A percentile compares a stretch with the other conserved stretches of the same genome.
Evolutionary conservation across 2,329 filamentous ascomycete genomes (phyloP).

Genomic region (Fusarium ramigenum): DNA sequence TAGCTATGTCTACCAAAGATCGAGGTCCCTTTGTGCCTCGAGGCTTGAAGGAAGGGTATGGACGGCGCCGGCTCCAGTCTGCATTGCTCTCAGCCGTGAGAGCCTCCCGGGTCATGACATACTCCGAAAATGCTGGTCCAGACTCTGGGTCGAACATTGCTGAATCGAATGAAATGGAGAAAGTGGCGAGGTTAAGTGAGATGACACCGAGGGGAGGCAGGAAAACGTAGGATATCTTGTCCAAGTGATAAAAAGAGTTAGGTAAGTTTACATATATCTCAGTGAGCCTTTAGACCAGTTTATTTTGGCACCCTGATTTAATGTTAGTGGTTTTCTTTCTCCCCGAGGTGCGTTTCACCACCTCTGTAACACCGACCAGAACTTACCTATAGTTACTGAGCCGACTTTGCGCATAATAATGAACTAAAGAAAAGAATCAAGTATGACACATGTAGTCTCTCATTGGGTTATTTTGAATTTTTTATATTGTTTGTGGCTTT

Average conservation of each 20-base stretch:
- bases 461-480: not conserved
- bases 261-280: not conserved
- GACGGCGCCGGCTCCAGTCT: slow-evolving; percentile 51
- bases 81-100: slow-evolving; percentile 35
- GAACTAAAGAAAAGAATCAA: not conserved
- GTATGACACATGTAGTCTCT: not conserved
- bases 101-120: slow-evolving; percentile 45
- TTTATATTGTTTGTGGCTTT: slow-evolving; percentile 14
- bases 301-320: not conserved
- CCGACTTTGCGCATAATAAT: not conserved
- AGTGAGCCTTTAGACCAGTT: not conserved
- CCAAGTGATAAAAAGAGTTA: not conserved
- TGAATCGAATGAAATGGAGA: not conserved
- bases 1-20: slow-evolving; percentile 52
- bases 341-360: not conserved
- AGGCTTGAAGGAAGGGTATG: slow-evolving; percentile 41
- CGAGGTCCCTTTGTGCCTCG: slow-evolving; percentile 47
- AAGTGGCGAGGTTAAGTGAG: not conserved
- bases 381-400: not conserved
- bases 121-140: slow-evolving; percentile 52
- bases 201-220: not conserved
- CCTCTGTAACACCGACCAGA: not conserved
- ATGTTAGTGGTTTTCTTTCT: not conserved
- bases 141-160: slow-evolving; percentile 48
- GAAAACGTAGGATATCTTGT: not conserved